Evolutionary conservation across 495 filamentous ascomycete genomes (phyloP), one percentile per base, ranked within the genome.

Genomic region (Penicillium roqueforti): DNA sequence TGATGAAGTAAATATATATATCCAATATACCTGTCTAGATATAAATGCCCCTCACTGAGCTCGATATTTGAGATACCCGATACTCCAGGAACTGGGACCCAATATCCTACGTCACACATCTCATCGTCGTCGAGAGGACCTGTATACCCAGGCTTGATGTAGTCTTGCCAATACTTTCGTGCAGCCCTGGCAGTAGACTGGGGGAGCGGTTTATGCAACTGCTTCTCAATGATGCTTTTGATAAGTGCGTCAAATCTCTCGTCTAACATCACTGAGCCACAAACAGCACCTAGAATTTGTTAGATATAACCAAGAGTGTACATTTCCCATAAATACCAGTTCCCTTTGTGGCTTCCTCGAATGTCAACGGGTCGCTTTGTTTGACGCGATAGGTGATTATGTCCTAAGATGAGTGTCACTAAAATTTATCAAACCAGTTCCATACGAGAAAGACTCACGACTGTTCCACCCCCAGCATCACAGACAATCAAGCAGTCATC

Each of bases 391-490:
- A 71, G 4, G 66, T 67, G 14, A 75, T 75, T 47, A 86, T 76
- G 49, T 77, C 77, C 68, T 84, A 75, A 1, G 1, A 51, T 11
- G 18, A 20, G 6, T 23, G 37, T 51, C 28, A 32, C 5, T 39
- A 0, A 6, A 19, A 20, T 19, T 39, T 8, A 10, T 19, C 1
- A 16, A 23, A 1, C 14, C 0, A 9, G 1, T 22, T 31, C 3
- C 7, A 26, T 10, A 26, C 7, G 1, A 5, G 23, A 3, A 37
- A 16, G 11, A 48, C 81, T 53, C 58, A 80, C 82, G 16, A 82
- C 79, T 4, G 82, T 84, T n/a, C 80, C 81, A 26, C 81, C 81
- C 5, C 81, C 81, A 23, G 79, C 80, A 61, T 83, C 80, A 43
- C 78, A 80, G 2, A 83, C 74, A 28, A 83, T 70, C 54, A 82